A percentile compares a stretch with the other conserved stretches of the same genome.
phyloP scores from a whole-genome alignment of 2,329 filamentous ascomycete genomes.

The Fusarium sp. region DNA sequence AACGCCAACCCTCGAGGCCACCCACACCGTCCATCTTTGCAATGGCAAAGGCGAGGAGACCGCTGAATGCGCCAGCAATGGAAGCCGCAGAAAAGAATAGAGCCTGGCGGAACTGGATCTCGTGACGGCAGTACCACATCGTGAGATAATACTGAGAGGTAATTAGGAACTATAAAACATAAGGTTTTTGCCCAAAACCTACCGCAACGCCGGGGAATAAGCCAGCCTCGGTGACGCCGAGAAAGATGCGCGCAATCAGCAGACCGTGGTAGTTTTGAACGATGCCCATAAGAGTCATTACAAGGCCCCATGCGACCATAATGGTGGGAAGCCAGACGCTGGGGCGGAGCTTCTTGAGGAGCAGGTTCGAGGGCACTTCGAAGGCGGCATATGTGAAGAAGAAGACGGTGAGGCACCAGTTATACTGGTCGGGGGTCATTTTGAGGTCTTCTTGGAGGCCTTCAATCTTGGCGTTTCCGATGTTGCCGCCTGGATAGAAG shows the following conservation, averaged over 20 bases:
- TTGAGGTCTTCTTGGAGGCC: constrained; percentile 67
- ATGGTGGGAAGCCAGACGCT: constrained; percentile 83
- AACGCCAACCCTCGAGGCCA: constrained; percentile 72
- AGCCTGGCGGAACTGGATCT: constrained; percentile 71
- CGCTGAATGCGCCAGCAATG: constrained; percentile 83
- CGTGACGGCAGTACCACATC: constrained; percentile 73
- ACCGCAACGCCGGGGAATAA: constrained; percentile 75
- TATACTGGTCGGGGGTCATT: constrained; percentile 79
- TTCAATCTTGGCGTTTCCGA: constrained; percentile 77
- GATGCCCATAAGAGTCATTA: constrained; percentile 69
- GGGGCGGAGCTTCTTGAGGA: constrained; percentile 82
- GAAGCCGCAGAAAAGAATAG: constrained; percentile 89
- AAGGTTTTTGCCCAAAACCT: constrained; percentile 24
- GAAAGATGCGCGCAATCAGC: constrained; percentile 67
- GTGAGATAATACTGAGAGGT: constrained; percentile 65
- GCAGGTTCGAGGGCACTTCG: constrained; percentile 82
- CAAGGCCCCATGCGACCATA: constrained; percentile 74
- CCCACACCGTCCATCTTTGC: constrained; percentile 78
- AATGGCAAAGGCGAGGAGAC: constrained; percentile 80
- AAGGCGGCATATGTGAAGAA: constrained; percentile 85
- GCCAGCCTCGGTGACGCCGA: constrained; percentile 78
- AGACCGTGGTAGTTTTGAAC: constrained; percentile 65
- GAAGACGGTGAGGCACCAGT: constrained; percentile 79
- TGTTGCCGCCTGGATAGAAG: constrained; percentile 67
- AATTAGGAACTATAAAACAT: not conserved